These are phyloP conservation scores for Imleria badia DNA, from an alignment of 768 basidiomycete species.

Conservation along the genomic window DNA sequence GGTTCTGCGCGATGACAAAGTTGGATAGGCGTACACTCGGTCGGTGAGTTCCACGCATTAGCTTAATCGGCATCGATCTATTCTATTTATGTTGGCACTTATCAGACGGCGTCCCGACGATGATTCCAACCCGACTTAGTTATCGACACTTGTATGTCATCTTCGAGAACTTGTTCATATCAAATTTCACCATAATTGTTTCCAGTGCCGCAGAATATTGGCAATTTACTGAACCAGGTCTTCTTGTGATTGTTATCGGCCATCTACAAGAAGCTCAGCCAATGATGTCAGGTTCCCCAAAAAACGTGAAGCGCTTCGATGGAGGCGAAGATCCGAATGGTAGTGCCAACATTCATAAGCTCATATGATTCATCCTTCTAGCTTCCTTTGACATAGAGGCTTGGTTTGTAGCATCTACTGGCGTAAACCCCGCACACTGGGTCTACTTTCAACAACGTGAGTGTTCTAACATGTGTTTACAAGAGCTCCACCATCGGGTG, in stretches of 20 bases:
- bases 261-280: constrained; percentile 2
- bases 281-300: constrained; percentile 24
- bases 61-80: background rate
- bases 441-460: constrained; percentile 48
- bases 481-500: background rate
- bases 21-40: constrained; percentile 42
- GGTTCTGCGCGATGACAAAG: background rate
- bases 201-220: constrained; percentile 43
- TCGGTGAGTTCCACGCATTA: constrained; percentile 29
- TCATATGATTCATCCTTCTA: background rate
- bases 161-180: constrained; percentile 11
- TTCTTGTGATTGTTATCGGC: background rate
- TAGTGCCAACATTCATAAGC: constrained; percentile 47
- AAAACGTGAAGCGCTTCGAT: constrained; percentile 41
- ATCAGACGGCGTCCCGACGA: constrained; percentile 52
- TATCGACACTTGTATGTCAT: constrained; percentile 45
- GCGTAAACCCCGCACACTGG: constrained; percentile 47
- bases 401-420: constrained; percentile 39
- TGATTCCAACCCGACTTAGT: constrained; percentile 44
- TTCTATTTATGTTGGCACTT: background rate
- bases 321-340: constrained; percentile 48
- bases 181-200: constrained; percentile 1
- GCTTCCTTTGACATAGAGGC: background rate
- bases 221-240: constrained; percentile 45
- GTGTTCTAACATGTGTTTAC: background rate